phyloP scores from a whole-genome alignment of 192 early-diverging fungal genomes.

The Backusella mclennaniae region DNA sequence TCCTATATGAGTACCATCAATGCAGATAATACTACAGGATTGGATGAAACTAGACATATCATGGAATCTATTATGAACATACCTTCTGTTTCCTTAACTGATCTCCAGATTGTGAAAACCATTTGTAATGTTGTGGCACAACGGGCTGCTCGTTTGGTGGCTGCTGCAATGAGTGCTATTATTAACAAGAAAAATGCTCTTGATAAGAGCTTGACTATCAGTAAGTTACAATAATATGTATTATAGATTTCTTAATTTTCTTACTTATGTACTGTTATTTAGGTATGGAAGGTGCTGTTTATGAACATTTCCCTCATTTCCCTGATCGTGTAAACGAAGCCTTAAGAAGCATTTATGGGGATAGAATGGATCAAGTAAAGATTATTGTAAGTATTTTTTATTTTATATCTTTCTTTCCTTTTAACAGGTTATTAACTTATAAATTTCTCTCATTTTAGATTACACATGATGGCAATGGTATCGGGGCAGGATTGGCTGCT shows the following conservation, averaged over 20 bases:
- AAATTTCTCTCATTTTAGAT: background rate
- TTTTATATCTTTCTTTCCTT: background rate
- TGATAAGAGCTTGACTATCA: constrained; percentile 34
- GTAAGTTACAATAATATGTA: constrained; percentile 31
- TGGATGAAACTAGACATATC: constrained; percentile 65
- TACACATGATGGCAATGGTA: constrained; percentile 67
- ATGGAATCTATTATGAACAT: constrained; percentile 72
- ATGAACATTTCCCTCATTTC: constrained; percentile 61
- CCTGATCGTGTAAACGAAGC: constrained; percentile 25
- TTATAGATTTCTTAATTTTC: background rate
- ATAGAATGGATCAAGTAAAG: constrained; percentile 27
- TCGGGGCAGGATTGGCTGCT: constrained; percentile 72
- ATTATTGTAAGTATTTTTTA: constrained; percentile 32
- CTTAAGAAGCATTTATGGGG: constrained; percentile 23
- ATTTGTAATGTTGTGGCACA: constrained; percentile 80
- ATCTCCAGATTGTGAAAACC: constrained; percentile 77
- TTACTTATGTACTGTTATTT: background rate
- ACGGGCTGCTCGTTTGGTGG: constrained; percentile 80
- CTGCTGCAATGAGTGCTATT: constrained; percentile 66
- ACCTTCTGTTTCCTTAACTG: constrained; percentile 62
- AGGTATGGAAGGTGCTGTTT: constrained; percentile 63
- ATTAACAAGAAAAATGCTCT: constrained; percentile 43
- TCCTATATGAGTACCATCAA: constrained; percentile 72
- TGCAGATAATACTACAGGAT: constrained; percentile 61
- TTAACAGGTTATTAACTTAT: background rate